Percentiles rank a stretch among this genome's conserved stretches.
Evolutionary conservation across 2,329 filamentous ascomycete genomes (phyloP).

Genomic region (Aspergillus fumigatus): DNA sequence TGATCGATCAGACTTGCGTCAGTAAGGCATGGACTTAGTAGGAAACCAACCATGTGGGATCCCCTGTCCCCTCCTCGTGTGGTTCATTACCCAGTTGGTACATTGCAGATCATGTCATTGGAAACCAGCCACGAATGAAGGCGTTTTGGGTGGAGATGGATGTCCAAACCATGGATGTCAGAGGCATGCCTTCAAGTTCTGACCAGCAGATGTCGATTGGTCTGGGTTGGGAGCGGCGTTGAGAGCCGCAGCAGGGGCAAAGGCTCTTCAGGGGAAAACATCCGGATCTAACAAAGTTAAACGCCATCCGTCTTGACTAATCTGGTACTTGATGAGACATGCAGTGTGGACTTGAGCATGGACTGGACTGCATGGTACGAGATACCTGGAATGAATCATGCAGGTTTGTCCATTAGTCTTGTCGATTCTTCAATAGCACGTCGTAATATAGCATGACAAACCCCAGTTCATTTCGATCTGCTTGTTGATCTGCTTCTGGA

Average conservation of each 20-base stretch:
- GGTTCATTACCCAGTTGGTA: background rate
- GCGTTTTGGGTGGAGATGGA: background rate
- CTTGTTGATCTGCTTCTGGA: background rate
- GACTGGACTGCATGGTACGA: too few relatives aligned
- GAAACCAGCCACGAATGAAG: background rate
- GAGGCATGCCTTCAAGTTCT: background rate
- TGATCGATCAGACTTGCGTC: background rate
- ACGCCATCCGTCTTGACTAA: background rate
- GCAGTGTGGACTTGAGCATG: too few relatives aligned
- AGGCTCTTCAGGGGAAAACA: background rate
- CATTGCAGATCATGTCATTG: background rate
- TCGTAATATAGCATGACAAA: too few relatives aligned
- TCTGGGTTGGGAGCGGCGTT: background rate
- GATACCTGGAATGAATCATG: background rate
- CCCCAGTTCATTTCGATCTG: background rate
- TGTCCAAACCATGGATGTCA: background rate
- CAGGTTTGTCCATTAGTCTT: background rate
- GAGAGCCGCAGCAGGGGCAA: background rate
- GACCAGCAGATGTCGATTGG: background rate
- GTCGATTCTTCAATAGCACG: background rate
- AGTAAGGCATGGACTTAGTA: background rate
- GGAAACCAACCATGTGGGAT: background rate
- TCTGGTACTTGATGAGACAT: too few relatives aligned
- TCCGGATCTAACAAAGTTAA: background rate
- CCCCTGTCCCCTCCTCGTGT: background rate